These are phyloP conservation scores for Pleurotus tuoliensis DNA, from an alignment of 768 basidiomycete species.

Conservation along the genomic window DNA sequence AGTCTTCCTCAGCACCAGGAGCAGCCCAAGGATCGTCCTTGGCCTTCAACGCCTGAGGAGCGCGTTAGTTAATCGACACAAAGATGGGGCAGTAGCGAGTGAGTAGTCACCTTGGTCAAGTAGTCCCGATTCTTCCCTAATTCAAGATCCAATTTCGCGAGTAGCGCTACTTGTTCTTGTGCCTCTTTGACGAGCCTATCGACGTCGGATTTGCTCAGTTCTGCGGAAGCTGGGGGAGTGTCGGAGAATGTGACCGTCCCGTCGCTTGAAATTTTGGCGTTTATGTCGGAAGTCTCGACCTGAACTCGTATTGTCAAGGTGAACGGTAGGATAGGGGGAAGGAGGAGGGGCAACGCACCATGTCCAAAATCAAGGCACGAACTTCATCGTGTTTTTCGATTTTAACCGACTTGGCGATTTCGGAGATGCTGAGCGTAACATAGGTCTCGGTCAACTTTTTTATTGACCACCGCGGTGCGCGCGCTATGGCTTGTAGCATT, in stretches of 20 bases:
- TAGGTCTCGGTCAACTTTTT: slow-evolving; percentile 82
- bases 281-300: slow-evolving; percentile 72
- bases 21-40: slow-evolving; percentile 7
- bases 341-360: slow-evolving; percentile 47
- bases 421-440: slow-evolving; percentile 67
- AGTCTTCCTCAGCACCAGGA: slow-evolving; percentile 1
- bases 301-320: slow-evolving; percentile 18
- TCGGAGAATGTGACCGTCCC: slow-evolving; percentile 76
- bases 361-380: slow-evolving; percentile 58
- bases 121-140: slow-evolving; percentile 68
- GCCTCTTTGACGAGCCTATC: slow-evolving; percentile 50
- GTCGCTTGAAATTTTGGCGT: slow-evolving; percentile 60
- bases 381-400: slow-evolving; percentile 53
- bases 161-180: slow-evolving; percentile 50
- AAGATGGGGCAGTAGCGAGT: slow-evolving; percentile 1
- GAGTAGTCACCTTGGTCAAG: slow-evolving; percentile 53
- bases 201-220: slow-evolving; percentile 43
- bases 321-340: not conserved
- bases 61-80: not conserved
- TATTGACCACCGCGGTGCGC: slow-evolving; percentile 74
- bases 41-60: slow-evolving; percentile 12
- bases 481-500: slow-evolving; percentile 58
- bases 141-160: slow-evolving; percentile 50
- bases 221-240: slow-evolving; percentile 50
- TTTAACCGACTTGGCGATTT: slow-evolving; percentile 59